A percentile compares a stretch with the other conserved stretches of the same genome.
These are phyloP conservation scores for Boletus sp. DNA, from an alignment of 1,284 basidiomycete species.

Conservation along the genomic window DNA sequence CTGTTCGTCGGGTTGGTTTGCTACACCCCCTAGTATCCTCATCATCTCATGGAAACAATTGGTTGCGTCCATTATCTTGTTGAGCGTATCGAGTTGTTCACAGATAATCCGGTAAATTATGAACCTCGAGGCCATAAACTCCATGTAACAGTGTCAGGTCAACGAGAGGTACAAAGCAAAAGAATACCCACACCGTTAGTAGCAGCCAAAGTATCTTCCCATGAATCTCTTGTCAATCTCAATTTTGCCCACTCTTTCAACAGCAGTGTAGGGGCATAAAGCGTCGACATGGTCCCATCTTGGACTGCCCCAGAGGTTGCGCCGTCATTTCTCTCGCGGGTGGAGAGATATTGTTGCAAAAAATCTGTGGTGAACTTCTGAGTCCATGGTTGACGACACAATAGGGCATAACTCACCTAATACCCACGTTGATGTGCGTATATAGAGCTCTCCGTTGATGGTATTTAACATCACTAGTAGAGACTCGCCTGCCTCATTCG, in stretches of 20 bases:
- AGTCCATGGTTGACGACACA: fast-evolving
- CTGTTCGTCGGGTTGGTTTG: neutral
- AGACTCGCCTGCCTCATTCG: neutral
- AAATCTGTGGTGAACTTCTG: neutral
- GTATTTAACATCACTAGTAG: neutral
- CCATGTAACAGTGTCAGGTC: neutral
- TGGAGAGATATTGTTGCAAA: constrained; percentile 1
- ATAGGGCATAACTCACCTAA: neutral
- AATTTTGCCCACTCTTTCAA: constrained; percentile 6
- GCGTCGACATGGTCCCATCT: neutral
- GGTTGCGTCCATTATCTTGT: neutral
- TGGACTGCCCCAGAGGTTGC: too few relatives aligned
- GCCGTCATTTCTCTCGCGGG: fast-evolving
- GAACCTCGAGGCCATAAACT: constrained; percentile 4
- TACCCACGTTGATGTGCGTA: neutral
- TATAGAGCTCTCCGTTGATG: neutral
- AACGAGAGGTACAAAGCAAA: neutral
- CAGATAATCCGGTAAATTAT: neutral
- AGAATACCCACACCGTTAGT: neutral
- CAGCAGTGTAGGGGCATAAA: neutral
- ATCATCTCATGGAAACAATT: constrained; percentile 3
- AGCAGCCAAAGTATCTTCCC: neutral
- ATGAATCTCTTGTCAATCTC: neutral
- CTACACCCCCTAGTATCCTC: neutral
- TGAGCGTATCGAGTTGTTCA: neutral